phyloP scores from a whole-genome alignment of 805 yeast genomes.

The Candida sithepensis region DNA sequence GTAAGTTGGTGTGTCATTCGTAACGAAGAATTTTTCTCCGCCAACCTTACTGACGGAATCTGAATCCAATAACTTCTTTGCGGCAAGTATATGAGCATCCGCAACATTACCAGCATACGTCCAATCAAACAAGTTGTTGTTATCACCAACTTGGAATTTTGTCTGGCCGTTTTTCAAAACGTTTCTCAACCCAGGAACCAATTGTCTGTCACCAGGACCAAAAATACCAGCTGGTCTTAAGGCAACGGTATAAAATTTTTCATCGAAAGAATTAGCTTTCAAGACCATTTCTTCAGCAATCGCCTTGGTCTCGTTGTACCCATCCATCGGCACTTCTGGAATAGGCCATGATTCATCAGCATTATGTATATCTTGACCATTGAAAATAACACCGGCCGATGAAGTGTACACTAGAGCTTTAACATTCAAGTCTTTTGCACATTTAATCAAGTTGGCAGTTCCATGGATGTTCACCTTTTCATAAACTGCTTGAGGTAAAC shows the following conservation, averaged over 20 bases:
- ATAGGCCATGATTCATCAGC: constrained; percentile 95
- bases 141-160: constrained; percentile 91
- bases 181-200: constrained; percentile 86
- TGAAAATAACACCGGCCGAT: constrained; percentile 95
- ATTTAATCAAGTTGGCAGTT: constrained; percentile 67
- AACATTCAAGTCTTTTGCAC: constrained; percentile 47
- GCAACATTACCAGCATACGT: constrained; percentile 99
- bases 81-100: constrained; percentile 92
- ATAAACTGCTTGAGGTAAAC: constrained; percentile 75
- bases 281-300: constrained; percentile 82
- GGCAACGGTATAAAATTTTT: constrained; percentile 71
- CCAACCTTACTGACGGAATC: constrained; percentile 46
- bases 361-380: constrained; percentile 88
- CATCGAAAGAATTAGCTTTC: constrained; percentile 58
- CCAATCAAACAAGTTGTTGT: constrained; percentile 92
- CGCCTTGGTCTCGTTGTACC: constrained; percentile 93
- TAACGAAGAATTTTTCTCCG: constrained; percentile 86
- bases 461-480: constrained; percentile 90
- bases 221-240: constrained; percentile 96
- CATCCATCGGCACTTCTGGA: constrained; percentile 91
- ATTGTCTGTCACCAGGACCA: constrained; percentile 97
- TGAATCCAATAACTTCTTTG: constrained; percentile 61
- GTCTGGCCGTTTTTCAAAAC: constrained; percentile 85
- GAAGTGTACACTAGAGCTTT: constrained; percentile 88
- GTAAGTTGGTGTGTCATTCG: constrained; percentile 92